phyloP scores from a whole-genome alignment of 2,329 filamentous ascomycete species.

The Emericellopsis atlantica region DNA sequence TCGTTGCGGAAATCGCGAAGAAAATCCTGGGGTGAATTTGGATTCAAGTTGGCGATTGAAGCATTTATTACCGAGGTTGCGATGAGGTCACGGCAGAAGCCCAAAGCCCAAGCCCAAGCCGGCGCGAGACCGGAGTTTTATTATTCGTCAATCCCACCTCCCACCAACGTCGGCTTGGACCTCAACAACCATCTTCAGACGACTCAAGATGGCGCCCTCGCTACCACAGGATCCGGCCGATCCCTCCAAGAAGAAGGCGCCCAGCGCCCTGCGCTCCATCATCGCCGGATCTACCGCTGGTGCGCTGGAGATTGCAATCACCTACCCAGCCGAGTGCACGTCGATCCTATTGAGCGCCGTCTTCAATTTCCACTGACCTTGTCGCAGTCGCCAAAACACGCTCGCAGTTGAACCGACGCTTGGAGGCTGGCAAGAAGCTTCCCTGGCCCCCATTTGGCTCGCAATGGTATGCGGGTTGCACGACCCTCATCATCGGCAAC shows the following conservation, averaged over 20 bases:
- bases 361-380: conserved; percentile 1
- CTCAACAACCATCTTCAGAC: no score
- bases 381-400: conserved; percentile 81
- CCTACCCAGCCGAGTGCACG: conserved; percentile 86
- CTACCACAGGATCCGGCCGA: conserved; percentile 9
- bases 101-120: no score
- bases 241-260: conserved; percentile 31
- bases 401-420: conserved; percentile 77
- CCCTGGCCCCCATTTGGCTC: conserved; percentile 88
- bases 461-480: conserved; percentile 98
- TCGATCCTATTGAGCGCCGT: conserved; percentile 5
- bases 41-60: no score
- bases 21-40: no score
- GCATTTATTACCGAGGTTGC: no score
- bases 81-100: no score
- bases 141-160: background rate
- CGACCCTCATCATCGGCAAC: conserved; percentile 92
- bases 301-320: conserved; percentile 88
- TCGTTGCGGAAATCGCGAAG: no score
- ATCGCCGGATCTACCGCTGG: conserved; percentile 88
- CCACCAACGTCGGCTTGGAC: background rate
- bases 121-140: no score
- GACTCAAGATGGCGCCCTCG: conserved; percentile 13
- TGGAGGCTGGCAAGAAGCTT: conserved; percentile 73
- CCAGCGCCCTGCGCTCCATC: conserved; percentile 78